Evolutionary conservation across 2,329 filamentous ascomycete species (phyloP), one percentile per base, ranked within the genome.

Genomic region (Diaporthe caulivora): DNA sequence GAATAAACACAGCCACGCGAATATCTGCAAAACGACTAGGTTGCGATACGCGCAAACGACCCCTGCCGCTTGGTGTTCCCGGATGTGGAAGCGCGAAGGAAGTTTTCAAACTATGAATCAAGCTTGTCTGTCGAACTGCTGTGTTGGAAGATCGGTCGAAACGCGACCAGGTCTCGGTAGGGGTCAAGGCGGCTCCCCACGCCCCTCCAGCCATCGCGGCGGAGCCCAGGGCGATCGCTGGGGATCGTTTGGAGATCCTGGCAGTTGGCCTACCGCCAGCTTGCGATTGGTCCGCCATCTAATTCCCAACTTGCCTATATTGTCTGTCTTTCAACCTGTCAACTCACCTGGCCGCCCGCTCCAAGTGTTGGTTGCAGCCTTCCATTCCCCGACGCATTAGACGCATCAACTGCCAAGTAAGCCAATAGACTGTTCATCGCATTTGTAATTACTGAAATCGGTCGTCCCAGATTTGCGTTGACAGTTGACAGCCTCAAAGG

Each of bases 111-210:
- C 29, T 53, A 44, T 57, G 40, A 34, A 34, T 58, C 42, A 69
- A 58, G 26, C 49, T 51, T 72, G 71, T 69, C 55, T 70, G 71
- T 42, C 64, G 44, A 65, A 51, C 54, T 4, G 51, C 47, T 24
- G 67, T 57, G 67, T 71, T 69, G 72, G 72, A 73, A 73, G 72
- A 73, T 73, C 57, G 58, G 72, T 73, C 64, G 72, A 73, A 73
- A 73, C 72, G 24, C 26, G 51, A 51, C 49, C 42, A 34, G 58
- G 69, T 47, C 67, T 65, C 57, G 71, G 37, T 54, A 49, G 64
- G 71, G 40, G 71, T 55, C 49, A 57, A 47, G 64, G 71, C 53
- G 71, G 53, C 44, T 67, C 31, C 62, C 62, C 62, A 53, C 62
- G 47, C 31, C 44, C 10, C 62, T 37, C 62, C 44, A 24, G 10